A percentile compares a stretch with the other conserved stretches of the same genome.
Conservation (phyloP, 768 basidiomycete species). For the Paxillus rubicundulus region DNA sequence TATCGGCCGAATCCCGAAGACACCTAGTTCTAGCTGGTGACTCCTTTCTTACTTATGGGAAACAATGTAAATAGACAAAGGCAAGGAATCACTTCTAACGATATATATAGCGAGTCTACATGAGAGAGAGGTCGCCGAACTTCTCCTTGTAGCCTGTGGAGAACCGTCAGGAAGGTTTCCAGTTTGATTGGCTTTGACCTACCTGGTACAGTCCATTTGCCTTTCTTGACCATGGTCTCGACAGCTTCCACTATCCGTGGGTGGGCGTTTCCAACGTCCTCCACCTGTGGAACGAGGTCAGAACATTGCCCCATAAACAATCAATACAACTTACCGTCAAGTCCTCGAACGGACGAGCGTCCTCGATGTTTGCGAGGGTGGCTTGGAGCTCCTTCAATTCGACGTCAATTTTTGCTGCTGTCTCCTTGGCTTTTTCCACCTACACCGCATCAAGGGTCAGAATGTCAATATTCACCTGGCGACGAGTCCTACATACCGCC, state of each 20-base stretch:
- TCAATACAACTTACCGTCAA: constrained; percentile 67
- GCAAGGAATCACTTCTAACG: constrained; percentile 17
- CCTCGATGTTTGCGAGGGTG: constrained; percentile 95
- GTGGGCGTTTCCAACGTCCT: constrained; percentile 89
- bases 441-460: constrained; percentile 29
- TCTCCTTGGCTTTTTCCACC: constrained; percentile 88
- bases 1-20: no score
- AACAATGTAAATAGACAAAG: background rate
- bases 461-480: constrained; percentile 2
- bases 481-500: constrained; percentile 62
- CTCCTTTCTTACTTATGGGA: background rate
- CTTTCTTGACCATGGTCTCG: constrained; percentile 94
- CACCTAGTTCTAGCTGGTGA: no score
- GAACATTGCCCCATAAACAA: background rate
- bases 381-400: constrained; percentile 90
- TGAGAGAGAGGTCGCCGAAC: constrained; percentile 90
- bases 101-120: constrained; percentile 51
- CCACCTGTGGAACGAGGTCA: constrained; percentile 49
- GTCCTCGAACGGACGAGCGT: constrained; percentile 96
- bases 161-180: constrained; percentile 4
- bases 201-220: constrained; percentile 98
- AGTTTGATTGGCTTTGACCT: constrained; percentile 11
- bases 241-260: constrained; percentile 89
- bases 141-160: constrained; percentile 85
- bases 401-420: constrained; percentile 82